Evolutionary conservation across 2,329 filamentous ascomycete species (phyloP), one percentile per base, ranked within the genome.

Genomic region (Seiridium unicorne): DNA sequence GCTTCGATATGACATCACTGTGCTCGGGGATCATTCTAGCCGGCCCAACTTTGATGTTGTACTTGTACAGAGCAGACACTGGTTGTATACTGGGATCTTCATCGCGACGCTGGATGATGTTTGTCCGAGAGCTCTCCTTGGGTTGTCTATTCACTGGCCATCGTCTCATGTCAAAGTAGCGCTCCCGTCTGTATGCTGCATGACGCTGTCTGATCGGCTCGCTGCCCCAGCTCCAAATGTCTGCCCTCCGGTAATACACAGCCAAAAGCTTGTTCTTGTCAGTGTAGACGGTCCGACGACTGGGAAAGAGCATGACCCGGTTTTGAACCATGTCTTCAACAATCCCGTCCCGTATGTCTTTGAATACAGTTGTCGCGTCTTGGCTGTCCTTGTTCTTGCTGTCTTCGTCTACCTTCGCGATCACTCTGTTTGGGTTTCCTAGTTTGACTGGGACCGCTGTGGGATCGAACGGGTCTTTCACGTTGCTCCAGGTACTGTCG

Each of bases 71-170:
- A 1, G 54, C 51, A 6, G 59, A 51, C 5, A 46, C 40, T 3
- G 61, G 40, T 49, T 60, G 56, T 13, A 55, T 51, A 40, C 58
- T 65, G 11, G 58, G 36, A 46, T 72, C 64, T 51, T 76, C 63
- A 60, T 74, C 68, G 44, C 55, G 59, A n/a, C 74, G 72, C 3
- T 51, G 54, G 2, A 26, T 51, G 58, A 80, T 74, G 18, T 63
- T 55, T 10, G 66, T 60, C 55, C 72, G 70, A n/a, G 63, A 68
- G 5, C n/a, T n/a, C 31, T 67, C 64, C 32, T 68, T 55, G 5
- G 61, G 69, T 63, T 81, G 77, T 57, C 78, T 66, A 34, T 76
- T 65, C 26, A 77, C 48, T 42, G 81, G 81, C 81, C 82, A 85
- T 44, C 80, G 75, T 65, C 78, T 72, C 49, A 84, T 68, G 62